Evolutionary conservation across 2,329 filamentous ascomycete species (phyloP), one percentile per base, ranked within the genome.

Genomic region (Stemphylium beticola): DNA sequence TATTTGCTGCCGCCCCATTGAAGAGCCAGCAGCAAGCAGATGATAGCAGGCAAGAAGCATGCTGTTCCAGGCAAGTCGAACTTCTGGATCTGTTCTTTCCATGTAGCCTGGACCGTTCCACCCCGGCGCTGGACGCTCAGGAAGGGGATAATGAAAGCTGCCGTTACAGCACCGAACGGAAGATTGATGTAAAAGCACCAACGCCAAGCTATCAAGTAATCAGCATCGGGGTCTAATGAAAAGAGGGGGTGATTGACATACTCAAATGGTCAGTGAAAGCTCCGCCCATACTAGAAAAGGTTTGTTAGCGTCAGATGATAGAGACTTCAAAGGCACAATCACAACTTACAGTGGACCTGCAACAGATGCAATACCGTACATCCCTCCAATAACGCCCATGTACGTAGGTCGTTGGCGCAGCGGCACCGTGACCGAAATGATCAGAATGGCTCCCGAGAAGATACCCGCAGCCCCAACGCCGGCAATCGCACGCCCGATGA

Each of bases 381-480:
- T 81, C 42, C 74, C 76, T 42, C 80, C 81, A 39, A 82, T 76
- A 14, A 82, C 18, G 2, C 80, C 80, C 58, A 77, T 81, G 59
- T 82, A 83, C 0, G 76, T 74, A 2, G 82, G 81, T 29, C 82
- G 76, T 53, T 78, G 74, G 24, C 66, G 65, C 10, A 82, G 72
- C 9, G 80, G 77, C 0, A 82, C 78, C 14, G 74, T 77, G 53
- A 71, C 75, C 15, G 76, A 72, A 18, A 82, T 72, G 57, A 81
- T 82, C 34, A 79, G 68, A 40, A 80, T 77, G 22, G 79, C 80
- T 39, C 81, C 82, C 18, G 68, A 72, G 63, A 80, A 82, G 55
- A 84, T 78, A 20, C 82, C 82, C 26, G 81, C 81, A 12, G 75
- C 75, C 4, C 81, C 82, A 0, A 83, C 62, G 49, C 82, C 82